Conservation (phyloP, 441 rosid genomes). For the Gossypium schwendimanii region DNA sequence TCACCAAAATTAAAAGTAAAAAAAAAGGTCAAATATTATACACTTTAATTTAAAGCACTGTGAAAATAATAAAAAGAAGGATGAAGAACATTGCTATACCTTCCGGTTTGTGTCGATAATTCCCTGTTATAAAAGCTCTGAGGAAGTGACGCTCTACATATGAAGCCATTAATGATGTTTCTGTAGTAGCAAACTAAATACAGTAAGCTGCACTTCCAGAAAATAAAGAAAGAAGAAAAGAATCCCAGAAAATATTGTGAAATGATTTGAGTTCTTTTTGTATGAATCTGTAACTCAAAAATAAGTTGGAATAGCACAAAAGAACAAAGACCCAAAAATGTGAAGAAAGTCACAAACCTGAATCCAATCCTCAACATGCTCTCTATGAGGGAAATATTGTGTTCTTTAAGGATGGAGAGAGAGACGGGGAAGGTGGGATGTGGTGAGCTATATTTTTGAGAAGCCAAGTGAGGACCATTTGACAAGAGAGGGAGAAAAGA, state of each 20-base stretch:
- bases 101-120: conserved; percentile 27
- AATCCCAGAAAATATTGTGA: background rate
- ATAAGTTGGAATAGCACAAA: background rate
- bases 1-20: background rate
- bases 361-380: conserved; percentile 25
- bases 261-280: background rate
- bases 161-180: conserved; percentile 13
- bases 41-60: no score
- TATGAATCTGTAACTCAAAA: background rate
- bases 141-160: conserved; percentile 21
- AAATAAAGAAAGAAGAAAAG: background rate
- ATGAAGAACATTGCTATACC: conserved; percentile 13
- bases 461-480: background rate
- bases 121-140: conserved; percentile 19
- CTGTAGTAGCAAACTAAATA: background rate
- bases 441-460: background rate
- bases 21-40: background rate
- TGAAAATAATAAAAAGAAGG: background rate
- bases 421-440: background rate
- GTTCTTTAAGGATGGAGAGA: background rate
- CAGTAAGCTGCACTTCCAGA: background rate
- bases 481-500: background rate
- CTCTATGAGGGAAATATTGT: background rate
- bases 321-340: background rate
- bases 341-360: conserved; percentile 20